Evolutionary conservation across 2,329 filamentous ascomycete genomes (phyloP).

Genomic region (Xylaria sp.): DNA sequence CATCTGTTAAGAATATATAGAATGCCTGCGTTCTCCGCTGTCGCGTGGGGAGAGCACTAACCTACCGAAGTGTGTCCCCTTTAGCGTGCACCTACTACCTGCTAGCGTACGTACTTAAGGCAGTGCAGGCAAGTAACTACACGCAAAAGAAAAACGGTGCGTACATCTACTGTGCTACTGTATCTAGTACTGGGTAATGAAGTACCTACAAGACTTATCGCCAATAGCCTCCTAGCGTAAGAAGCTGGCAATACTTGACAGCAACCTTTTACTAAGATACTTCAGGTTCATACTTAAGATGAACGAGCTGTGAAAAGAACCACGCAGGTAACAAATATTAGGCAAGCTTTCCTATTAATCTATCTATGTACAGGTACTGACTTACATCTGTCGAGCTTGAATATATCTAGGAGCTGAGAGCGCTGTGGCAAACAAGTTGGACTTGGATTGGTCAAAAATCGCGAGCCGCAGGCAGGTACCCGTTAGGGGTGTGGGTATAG

Average conservation of each 20-base stretch:
- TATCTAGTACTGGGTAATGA: neutral
- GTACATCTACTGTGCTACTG: neutral
- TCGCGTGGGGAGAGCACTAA: conserved; percentile 42
- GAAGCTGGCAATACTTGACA: no score
- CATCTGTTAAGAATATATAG: neutral
- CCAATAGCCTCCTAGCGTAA: no score
- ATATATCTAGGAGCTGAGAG: neutral
- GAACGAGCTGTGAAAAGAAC: no score
- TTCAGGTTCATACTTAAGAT: no score
- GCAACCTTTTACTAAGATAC: no score
- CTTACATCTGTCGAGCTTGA: neutral
- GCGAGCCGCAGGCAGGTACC: neutral
- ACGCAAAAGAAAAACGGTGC: neutral
- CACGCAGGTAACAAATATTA: no score
- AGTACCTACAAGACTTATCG: neutral
- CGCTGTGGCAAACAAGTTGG: neutral
- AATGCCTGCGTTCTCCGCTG: conserved; percentile 38
- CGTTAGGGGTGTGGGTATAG: neutral
- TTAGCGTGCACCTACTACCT: neutral
- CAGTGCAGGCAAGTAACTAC: conserved; percentile 4
- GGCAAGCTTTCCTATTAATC: no score
- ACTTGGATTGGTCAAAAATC: neutral
- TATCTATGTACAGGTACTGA: no score
- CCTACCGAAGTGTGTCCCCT: neutral
- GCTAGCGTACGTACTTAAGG: neutral